Percentiles rank a stretch among this genome's conserved stretches.
Evolutionary conservation across 495 filamentous ascomycete genomes (phyloP).

Genomic region (Lophiotrema nucula): DNA sequence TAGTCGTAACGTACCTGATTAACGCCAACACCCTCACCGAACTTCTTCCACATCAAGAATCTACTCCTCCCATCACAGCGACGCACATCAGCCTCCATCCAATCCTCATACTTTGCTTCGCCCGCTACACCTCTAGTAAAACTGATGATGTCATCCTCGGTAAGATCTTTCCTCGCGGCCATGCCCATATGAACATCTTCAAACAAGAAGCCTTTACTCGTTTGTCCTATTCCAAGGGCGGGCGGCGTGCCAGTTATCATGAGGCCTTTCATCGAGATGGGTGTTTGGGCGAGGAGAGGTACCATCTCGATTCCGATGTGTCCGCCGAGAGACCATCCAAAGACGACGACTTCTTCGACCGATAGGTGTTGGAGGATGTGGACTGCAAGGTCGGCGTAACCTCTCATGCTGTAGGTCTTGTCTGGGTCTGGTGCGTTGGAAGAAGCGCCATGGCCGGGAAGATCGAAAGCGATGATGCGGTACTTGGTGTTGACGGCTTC

Average conservation of each 20-base stretch:
- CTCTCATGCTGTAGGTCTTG: slow-evolving; percentile 20
- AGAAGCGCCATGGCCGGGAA: slow-evolving; percentile 34
- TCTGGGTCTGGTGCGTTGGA: slow-evolving; percentile 23
- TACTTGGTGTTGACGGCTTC: neutral
- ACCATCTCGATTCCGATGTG: slow-evolving; percentile 36
- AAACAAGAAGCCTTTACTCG: slow-evolving; percentile 15
- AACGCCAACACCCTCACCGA: slow-evolving; percentile 14
- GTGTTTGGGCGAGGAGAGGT: slow-evolving; percentile 8
- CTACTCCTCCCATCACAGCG: slow-evolving; percentile 26
- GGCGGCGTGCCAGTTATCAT: slow-evolving; percentile 36
- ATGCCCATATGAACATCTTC: slow-evolving; percentile 11
- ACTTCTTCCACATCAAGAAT: slow-evolving; percentile 24
- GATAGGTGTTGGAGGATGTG: slow-evolving; percentile 20
- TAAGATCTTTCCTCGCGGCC: slow-evolving; percentile 8
- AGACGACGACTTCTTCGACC: slow-evolving; percentile 18
- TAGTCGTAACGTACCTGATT: slow-evolving; percentile 22
- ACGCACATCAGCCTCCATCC: slow-evolving; percentile 28
- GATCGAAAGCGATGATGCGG: slow-evolving; percentile 31
- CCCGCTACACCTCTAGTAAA: slow-evolving; percentile 13
- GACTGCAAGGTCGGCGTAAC: slow-evolving; percentile 28
- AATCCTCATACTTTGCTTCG: slow-evolving; percentile 13
- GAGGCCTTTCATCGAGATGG: slow-evolving; percentile 12
- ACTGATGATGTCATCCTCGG: slow-evolving; percentile 6
- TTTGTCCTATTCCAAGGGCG: slow-evolving; percentile 11
- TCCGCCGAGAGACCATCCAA: slow-evolving; percentile 36